These are phyloP conservation scores for Clonostachys rosea DNA, from an alignment of 2,329 filamentous ascomycete genomes.

Conservation along the genomic window DNA sequence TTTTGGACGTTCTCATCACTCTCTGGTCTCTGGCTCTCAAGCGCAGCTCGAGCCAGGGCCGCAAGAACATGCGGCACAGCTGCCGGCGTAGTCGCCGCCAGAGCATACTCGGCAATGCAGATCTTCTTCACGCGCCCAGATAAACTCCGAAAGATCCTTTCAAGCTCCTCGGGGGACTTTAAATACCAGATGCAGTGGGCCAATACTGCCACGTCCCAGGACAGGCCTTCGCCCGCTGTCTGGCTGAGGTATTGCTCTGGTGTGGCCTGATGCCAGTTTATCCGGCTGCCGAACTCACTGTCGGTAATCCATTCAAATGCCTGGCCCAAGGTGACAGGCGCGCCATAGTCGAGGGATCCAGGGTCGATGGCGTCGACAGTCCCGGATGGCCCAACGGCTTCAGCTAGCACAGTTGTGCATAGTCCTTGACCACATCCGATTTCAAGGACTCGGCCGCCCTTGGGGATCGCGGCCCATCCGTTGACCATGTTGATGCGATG, in stretches of 20 bases:
- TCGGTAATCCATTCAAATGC: constrained; percentile 37
- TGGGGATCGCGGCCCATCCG: background rate
- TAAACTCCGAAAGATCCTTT: constrained; percentile 11
- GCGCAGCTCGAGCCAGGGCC: constrained; percentile 33
- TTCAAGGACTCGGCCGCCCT: constrained; percentile 35
- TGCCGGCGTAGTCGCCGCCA: constrained; percentile 24
- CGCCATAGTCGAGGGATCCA: constrained; percentile 40
- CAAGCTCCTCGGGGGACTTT: constrained; percentile 20
- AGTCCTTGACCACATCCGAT: constrained; percentile 58
- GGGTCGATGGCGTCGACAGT: constrained; percentile 48
- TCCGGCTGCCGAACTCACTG: constrained; percentile 29
- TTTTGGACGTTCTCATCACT: constrained; percentile 36
- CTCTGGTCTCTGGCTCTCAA: constrained; percentile 32
- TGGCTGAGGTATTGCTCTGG: constrained; percentile 8
- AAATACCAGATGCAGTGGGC: constrained; percentile 53
- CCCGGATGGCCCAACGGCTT: constrained; percentile 34
- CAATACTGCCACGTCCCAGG: constrained; percentile 26
- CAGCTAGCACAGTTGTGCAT: constrained; percentile 47
- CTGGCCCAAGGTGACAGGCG: constrained; percentile 42
- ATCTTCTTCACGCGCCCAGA: constrained; percentile 10
- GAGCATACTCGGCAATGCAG: constrained; percentile 17
- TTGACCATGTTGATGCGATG: no score
- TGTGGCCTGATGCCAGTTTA: constrained; percentile 35
- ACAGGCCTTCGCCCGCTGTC: background rate
- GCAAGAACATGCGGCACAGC: constrained; percentile 45